A percentile compares a stretch with the other conserved stretches of the same genome.
Conservation (phyloP, 768 basidiomycete genomes). For the Calocera cornea region DNA sequence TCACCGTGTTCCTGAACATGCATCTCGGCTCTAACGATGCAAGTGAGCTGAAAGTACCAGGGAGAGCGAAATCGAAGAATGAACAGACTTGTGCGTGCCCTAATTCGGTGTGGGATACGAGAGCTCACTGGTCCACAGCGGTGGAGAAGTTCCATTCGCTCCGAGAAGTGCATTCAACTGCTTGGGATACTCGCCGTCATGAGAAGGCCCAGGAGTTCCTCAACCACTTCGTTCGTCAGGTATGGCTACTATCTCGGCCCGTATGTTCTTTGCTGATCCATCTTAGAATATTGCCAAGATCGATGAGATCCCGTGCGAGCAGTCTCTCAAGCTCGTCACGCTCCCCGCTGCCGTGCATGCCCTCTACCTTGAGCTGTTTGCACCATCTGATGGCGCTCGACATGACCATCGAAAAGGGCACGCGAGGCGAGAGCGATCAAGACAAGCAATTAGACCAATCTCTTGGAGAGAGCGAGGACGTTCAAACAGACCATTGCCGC, state of each 20-base stretch:
- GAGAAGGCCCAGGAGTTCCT: conserved; percentile 69
- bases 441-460: conserved; percentile 78
- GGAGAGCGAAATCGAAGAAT: conserved; percentile 47
- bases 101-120: neutral
- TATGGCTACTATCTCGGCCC: conserved; percentile 18
- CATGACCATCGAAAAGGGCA: conserved; percentile 58
- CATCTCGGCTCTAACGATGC: conserved; percentile 88
- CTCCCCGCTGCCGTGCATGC: conserved; percentile 89
- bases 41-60: conserved; percentile 64
- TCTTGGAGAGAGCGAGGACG: conserved; percentile 78
- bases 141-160: conserved; percentile 93
- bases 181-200: conserved; percentile 86
- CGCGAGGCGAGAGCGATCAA: conserved; percentile 61
- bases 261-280: conserved; percentile 12
- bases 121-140: conserved; percentile 33
- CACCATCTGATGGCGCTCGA: conserved; percentile 84
- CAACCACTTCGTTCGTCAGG: conserved; percentile 73
- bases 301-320: conserved; percentile 77
- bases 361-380: conserved; percentile 82
- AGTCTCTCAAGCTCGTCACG: conserved; percentile 43
- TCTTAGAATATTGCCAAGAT: conserved; percentile 87
- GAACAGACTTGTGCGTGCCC: conserved; percentile 62
- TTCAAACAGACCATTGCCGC: too few relatives aligned
- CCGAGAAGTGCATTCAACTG: conserved; percentile 80
- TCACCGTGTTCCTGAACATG: conserved; percentile 74